Evolutionary conservation across 345 rosid genomes (phyloP).

Genomic region (Diplotaxis tenuifolia): DNA sequence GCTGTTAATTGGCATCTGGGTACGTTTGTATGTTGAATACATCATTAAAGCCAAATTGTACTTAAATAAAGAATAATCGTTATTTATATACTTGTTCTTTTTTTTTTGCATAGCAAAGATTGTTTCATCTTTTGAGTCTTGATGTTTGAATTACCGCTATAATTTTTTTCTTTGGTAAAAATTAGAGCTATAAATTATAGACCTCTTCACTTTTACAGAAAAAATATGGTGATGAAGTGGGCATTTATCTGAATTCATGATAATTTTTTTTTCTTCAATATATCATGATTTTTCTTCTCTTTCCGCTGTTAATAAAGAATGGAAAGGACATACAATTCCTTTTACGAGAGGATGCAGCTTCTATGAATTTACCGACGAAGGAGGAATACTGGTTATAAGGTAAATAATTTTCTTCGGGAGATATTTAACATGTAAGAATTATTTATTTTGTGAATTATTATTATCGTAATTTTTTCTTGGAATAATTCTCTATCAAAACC

Average conservation of each 20-base stretch:
- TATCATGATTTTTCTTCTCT: neutral
- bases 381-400: slow-evolving; percentile 48
- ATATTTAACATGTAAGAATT: neutral
- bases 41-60: neutral
- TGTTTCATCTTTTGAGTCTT: no score
- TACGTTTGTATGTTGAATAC: slow-evolving; percentile 16
- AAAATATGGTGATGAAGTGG: no score
- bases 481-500: neutral
- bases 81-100: neutral
- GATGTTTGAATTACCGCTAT: no score
- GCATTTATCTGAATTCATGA: no score
- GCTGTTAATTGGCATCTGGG: slow-evolving; percentile 83
- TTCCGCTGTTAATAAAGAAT: slow-evolving; percentile 45
- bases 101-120: no score
- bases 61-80: neutral
- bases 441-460: neutral
- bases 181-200: no score
- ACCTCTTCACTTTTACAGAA: no score
- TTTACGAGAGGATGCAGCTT: slow-evolving; percentile 85
- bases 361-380: slow-evolving; percentile 53
- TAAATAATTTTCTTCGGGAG: slow-evolving; percentile 9
- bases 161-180: no score
- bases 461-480: neutral
- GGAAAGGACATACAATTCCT: slow-evolving; percentile 61
- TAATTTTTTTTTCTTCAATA: no score